Evolutionary conservation across 31 red algal species (phyloP).

Genomic region (Bonnemaisonia californica): DNA sequence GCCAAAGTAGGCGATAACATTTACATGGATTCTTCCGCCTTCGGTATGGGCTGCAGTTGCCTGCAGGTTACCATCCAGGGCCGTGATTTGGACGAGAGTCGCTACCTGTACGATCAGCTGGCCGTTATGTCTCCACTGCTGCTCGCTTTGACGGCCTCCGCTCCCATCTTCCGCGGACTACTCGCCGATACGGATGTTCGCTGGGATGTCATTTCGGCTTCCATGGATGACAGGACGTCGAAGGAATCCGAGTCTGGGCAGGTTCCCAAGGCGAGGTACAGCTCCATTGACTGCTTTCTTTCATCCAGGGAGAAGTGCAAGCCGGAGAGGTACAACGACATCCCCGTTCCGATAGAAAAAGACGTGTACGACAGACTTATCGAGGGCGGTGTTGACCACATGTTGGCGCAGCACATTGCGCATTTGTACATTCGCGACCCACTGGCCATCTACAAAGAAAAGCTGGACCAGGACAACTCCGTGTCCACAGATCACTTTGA

Average conservation of each 20-base stretch:
- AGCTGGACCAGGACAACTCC: slow-evolving; percentile 67
- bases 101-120: slow-evolving; percentile 96
- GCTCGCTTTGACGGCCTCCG: slow-evolving; percentile 94
- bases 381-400: slow-evolving; percentile 87
- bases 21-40: slow-evolving; percentile 91
- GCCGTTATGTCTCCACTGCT: slow-evolving; percentile 97
- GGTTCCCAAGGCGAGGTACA: slow-evolving; percentile 90
- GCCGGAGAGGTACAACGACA: slow-evolving; percentile 90
- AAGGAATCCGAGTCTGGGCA: slow-evolving; percentile 53
- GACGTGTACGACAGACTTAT: slow-evolving; percentile 65
- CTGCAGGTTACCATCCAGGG: slow-evolving; percentile 96
- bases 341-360: slow-evolving; percentile 75
- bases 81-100: slow-evolving; percentile 84
- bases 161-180: slow-evolving; percentile 79
- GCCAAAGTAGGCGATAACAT: slow-evolving; percentile 54
- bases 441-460: slow-evolving; percentile 90
- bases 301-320: slow-evolving; percentile 59
- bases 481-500: slow-evolving; percentile 92
- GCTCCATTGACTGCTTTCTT: slow-evolving; percentile 93
- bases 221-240: slow-evolving; percentile 90
- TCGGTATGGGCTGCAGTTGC: slow-evolving; percentile 95
- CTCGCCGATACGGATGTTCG: slow-evolving; percentile 91
- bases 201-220: slow-evolving; percentile 83
- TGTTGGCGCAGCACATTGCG: slow-evolving; percentile 90
- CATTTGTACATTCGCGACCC: slow-evolving; percentile 98